Evolutionary conservation across 345 rosid genomes (phyloP).

Genomic region (Boechera retrofracta): DNA sequence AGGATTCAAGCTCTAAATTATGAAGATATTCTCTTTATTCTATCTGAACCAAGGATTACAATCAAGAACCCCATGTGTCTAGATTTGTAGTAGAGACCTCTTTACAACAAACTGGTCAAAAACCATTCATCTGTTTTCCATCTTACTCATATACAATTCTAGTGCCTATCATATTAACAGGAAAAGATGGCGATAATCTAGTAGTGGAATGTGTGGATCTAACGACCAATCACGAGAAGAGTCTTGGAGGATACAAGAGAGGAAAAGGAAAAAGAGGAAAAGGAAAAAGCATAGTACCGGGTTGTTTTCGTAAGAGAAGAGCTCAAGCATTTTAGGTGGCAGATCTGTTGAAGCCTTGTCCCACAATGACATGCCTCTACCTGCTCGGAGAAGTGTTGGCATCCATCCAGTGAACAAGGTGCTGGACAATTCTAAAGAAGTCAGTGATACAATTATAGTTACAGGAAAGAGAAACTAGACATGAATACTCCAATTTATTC

Average conservation of each 20-base stretch:
- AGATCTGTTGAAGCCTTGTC: conserved; percentile 60
- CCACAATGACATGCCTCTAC: conserved; percentile 83
- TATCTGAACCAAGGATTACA: background rate
- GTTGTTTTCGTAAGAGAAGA: conserved; percentile 82
- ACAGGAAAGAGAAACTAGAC: background rate
- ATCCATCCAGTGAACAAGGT: conserved; percentile 89
- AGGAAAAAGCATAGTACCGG: conserved; percentile 47
- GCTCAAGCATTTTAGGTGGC: conserved; percentile 67
- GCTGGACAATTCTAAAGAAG: conserved; percentile 45
- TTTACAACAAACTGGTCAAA: conserved; percentile 1
- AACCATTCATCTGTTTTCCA: background rate
- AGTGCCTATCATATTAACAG: background rate
- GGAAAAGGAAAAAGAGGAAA: conserved; percentile 9
- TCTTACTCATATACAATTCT: background rate
- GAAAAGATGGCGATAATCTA: background rate
- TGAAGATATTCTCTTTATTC: background rate
- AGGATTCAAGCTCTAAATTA: background rate
- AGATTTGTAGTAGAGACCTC: background rate
- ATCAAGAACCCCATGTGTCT: background rate
- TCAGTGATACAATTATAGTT: conserved; percentile 21
- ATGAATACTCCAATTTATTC: no score
- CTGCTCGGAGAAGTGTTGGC: conserved; percentile 86
- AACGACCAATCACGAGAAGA: conserved; percentile 22
- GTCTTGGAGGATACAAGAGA: conserved; percentile 22
- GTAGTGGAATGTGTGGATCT: conserved; percentile 1